phyloP scores from a whole-genome alignment of 1,284 basidiomycete species.

The Termitomyces sp. region DNA sequence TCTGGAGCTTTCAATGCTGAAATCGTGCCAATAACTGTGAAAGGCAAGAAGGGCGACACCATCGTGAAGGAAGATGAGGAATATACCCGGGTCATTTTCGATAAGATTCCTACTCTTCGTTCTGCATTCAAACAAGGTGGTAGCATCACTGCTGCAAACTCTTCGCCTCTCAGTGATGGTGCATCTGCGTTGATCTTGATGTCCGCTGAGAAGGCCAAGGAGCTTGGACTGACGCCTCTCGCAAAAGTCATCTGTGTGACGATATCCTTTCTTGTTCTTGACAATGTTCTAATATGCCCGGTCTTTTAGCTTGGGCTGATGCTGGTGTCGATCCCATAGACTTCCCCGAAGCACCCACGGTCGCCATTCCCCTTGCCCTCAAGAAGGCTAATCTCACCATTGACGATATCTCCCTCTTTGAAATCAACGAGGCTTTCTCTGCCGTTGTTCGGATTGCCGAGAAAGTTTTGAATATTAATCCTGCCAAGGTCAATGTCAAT shows the following conservation, averaged over 20 bases:
- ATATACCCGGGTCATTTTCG: constrained; percentile 92
- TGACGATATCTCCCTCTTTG: constrained; percentile 88
- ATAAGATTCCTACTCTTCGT: constrained; percentile 84
- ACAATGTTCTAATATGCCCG: constrained; percentile 16
- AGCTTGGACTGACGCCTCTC: constrained; percentile 85
- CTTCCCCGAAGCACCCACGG: constrained; percentile 93
- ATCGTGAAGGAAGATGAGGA: constrained; percentile 95
- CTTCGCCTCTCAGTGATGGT: constrained; percentile 94
- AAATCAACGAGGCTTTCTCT: constrained; percentile 98
- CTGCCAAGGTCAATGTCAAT: constrained; percentile 88
- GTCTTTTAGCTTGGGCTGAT: constrained; percentile 82
- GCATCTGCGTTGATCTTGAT: constrained; percentile 95
- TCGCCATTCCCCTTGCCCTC: constrained; percentile 87
- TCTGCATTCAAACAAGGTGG: constrained; percentile 90
- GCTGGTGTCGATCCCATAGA: constrained; percentile 95
- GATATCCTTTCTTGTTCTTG: constrained; percentile 13
- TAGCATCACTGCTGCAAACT: constrained; percentile 93
- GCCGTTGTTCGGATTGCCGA: constrained; percentile 91
- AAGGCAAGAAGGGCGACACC: constrained; percentile 91
- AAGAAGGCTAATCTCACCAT: constrained; percentile 81
- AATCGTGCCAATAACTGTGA: constrained; percentile 90
- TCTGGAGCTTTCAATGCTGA: constrained; percentile 82
- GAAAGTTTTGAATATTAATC: constrained; percentile 80
- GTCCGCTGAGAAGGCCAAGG: constrained; percentile 85
- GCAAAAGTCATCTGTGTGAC: constrained; percentile 84